Percentiles rank a stretch among this genome's conserved stretches.
phyloP scores from a whole-genome alignment of 768 basidiomycete species.

The Boletus speciosus region DNA sequence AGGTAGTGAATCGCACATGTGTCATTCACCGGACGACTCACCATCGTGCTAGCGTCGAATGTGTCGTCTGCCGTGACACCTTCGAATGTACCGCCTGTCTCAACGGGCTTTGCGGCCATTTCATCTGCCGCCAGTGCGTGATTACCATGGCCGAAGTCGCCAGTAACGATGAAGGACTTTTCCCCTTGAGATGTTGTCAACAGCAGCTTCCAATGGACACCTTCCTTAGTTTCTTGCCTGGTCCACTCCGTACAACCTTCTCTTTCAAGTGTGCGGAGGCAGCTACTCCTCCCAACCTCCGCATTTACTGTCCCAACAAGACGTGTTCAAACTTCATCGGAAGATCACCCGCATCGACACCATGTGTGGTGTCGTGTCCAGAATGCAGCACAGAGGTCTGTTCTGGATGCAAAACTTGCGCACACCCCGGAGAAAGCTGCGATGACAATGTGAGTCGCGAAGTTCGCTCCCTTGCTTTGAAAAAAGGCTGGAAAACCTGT shows the following conservation, averaged over 20 bases:
- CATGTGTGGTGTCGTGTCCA: constrained; percentile 33
- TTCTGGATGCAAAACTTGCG: constrained; percentile 43
- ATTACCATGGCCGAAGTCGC: constrained; percentile 40
- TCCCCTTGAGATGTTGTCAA: constrained; percentile 51
- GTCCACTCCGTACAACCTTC: constrained; percentile 31
- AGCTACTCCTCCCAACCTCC: constrained; percentile 37
- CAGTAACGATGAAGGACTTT: constrained; percentile 46
- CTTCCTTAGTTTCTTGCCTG: constrained; percentile 32
- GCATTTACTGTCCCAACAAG: constrained; percentile 48
- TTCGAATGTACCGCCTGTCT: constrained; percentile 24
- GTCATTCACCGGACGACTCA: background rate
- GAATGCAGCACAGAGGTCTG: constrained; percentile 43
- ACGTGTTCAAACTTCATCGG: constrained; percentile 55
- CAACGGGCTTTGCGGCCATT: constrained; percentile 42
- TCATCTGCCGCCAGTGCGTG: constrained; percentile 47
- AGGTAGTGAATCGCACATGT: background rate
- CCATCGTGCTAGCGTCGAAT: constrained; percentile 24
- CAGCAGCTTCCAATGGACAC: constrained; percentile 31
- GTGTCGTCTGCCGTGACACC: constrained; percentile 41
- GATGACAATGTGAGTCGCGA: constrained; percentile 39
- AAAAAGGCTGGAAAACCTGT: constrained; percentile 57
- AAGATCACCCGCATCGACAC: constrained; percentile 24
- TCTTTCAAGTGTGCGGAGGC: constrained; percentile 46
- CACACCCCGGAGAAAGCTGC: constrained; percentile 42
- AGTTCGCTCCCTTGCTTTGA: constrained; percentile 45